These are phyloP conservation scores for Calonectria pauciramosa DNA, from an alignment of 2,329 filamentous ascomycete genomes.

Conservation along the genomic window DNA sequence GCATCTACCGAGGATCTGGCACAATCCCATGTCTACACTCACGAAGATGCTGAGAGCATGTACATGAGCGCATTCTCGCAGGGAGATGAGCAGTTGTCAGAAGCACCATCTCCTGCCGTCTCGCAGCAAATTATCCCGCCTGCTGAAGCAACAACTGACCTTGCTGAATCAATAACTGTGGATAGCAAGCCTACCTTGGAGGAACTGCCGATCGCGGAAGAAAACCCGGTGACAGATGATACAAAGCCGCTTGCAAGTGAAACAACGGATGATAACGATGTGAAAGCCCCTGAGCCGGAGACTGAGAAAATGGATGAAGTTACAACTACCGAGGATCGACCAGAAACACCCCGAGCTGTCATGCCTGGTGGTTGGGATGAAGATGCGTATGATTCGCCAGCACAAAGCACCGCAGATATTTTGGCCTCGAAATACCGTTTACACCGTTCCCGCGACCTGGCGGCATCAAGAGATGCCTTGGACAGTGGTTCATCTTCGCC, in stretches of 20 bases:
- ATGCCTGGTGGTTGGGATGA: constrained; percentile 70
- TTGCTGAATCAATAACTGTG: background rate
- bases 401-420: constrained; percentile 24
- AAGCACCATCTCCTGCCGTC: constrained; percentile 7
- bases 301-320: background rate
- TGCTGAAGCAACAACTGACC: constrained; percentile 1
- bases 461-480: constrained; percentile 25
- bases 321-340: background rate
- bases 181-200: background rate
- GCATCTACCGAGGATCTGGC: constrained; percentile 64
- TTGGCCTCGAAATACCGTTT: constrained; percentile 22
- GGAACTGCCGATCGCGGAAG: background rate
- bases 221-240: background rate
- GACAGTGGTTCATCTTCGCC: constrained; percentile 47
- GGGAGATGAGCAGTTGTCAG: constrained; percentile 47
- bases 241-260: background rate
- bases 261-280: background rate
- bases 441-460: constrained; percentile 22
- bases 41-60: constrained; percentile 88
- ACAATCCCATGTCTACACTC: constrained; percentile 79
- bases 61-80: constrained; percentile 82
- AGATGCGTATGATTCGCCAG: constrained; percentile 46
- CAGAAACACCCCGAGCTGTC: constrained; percentile 26
- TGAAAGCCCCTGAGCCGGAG: background rate
- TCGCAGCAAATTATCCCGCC: constrained; percentile 28